A percentile compares a stretch with the other conserved stretches of the same genome.
Evolutionary conservation across 441 rosid species (phyloP).

Genomic region (Theobroma grandiflorum): DNA sequence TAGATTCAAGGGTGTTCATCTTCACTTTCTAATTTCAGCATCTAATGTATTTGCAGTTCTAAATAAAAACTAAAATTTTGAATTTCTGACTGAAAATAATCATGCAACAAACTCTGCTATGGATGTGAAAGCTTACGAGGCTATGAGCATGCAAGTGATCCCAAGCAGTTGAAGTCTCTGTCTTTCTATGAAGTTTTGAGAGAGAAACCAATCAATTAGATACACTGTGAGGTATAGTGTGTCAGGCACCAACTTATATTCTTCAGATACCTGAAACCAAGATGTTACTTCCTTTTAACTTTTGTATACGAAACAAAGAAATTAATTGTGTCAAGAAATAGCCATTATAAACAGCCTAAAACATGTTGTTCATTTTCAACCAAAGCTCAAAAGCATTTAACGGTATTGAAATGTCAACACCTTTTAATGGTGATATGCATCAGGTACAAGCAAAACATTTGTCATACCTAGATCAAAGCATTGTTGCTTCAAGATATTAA

Average conservation of each 20-base stretch:
- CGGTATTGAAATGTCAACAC: background rate
- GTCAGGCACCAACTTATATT: slow-evolving; percentile 68
- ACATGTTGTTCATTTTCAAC: background rate
- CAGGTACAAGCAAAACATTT: background rate
- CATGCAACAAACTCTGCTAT: slow-evolving; percentile 9
- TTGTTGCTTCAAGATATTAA: background rate
- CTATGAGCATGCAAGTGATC: slow-evolving; percentile 76
- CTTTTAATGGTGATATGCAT: slow-evolving; percentile 4
- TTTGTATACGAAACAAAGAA: background rate
- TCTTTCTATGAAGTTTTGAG: slow-evolving; percentile 62
- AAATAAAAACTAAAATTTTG: background rate
- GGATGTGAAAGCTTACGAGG: slow-evolving; percentile 60
- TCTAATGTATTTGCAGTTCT: background rate
- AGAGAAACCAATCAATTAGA: slow-evolving; percentile 72
- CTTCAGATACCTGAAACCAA: slow-evolving; percentile 70
- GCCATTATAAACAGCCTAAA: background rate
- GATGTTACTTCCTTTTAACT: slow-evolving; percentile 10
- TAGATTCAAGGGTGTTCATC: background rate
- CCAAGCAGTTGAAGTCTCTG: slow-evolving; percentile 73
- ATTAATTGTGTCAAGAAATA: background rate
- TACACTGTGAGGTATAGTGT: slow-evolving; percentile 70
- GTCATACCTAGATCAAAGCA: background rate
- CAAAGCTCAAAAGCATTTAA: background rate
- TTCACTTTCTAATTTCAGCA: slow-evolving; percentile 1
- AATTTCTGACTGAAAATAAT: background rate